Conservation (phyloP, 2,329 filamentous ascomycete genomes). For the Diaporthe capsici region DNA sequence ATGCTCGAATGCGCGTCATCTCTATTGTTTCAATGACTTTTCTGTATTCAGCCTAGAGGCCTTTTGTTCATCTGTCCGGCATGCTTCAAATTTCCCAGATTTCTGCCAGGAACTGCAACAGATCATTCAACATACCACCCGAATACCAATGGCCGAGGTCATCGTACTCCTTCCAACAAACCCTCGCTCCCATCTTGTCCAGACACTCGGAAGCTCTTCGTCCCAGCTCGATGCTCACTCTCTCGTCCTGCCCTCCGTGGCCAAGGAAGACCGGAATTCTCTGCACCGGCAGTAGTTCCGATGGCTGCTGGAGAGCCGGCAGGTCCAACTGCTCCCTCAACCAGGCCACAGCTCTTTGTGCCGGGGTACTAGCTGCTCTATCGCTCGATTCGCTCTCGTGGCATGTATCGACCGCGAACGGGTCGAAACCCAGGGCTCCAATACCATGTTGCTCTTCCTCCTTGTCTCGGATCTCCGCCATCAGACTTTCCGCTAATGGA, state of each 20-base stretch:
- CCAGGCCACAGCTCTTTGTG: background rate
- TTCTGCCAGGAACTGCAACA: conserved; percentile 49
- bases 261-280: conserved; percentile 60
- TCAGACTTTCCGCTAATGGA: conserved; percentile 51
- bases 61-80: background rate
- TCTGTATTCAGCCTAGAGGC: background rate
- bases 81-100: background rate
- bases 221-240: conserved; percentile 50
- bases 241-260: conserved; percentile 59
- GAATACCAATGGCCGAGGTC: conserved; percentile 63
- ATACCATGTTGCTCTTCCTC: conserved; percentile 49
- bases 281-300: background rate
- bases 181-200: background rate
- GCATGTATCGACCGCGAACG: background rate
- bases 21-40: background rate
- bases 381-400: fast-evolving
- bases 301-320: background rate
- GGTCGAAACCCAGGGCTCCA: conserved; percentile 34
- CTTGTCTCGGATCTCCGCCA: conserved; percentile 23
- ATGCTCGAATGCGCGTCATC: background rate
- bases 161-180: conserved; percentile 50
- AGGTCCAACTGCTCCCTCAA: background rate
- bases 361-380: background rate
- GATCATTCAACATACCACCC: conserved; percentile 54
- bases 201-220: background rate